phyloP scores from a whole-genome alignment of 805 yeast genomes.

The Phaffomyces antillensis region DNA sequence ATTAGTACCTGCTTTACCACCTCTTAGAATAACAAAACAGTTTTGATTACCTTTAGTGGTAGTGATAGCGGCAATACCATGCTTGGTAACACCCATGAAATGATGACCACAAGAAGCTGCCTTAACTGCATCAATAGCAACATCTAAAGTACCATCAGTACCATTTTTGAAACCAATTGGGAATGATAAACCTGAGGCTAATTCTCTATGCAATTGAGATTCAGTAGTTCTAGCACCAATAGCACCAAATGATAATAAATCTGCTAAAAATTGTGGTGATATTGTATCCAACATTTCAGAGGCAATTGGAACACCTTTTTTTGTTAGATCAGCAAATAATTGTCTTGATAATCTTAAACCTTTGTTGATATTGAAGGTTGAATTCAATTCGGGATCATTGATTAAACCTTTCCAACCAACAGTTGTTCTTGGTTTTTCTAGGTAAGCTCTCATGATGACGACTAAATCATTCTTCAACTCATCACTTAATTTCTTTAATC shows the following conservation, averaged over 20 bases:
- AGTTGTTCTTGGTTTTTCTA: constrained; percentile 97
- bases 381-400: constrained; percentile 93
- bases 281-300: constrained; percentile 98
- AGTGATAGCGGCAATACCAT: constrained; percentile 94
- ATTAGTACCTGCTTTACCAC: constrained; percentile 92
- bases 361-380: constrained; percentile 89
- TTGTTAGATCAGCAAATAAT: constrained; percentile 75
- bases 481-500: constrained; percentile 58
- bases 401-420: constrained; percentile 99
- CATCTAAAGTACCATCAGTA: constrained; percentile 90
- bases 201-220: constrained; percentile 95
- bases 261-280: constrained; percentile 92
- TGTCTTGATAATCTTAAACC: constrained; percentile 85
- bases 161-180: constrained; percentile 98
- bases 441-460: constrained; percentile 93
- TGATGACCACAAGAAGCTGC: constrained; percentile 92
- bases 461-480: constrained; percentile 72
- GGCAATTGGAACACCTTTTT: constrained; percentile 82
- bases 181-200: constrained; percentile 97
- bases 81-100: constrained; percentile 95
- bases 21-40: constrained; percentile 91
- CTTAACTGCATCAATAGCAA: constrained; percentile 89
- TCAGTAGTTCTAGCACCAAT: constrained; percentile 99
- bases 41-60: constrained; percentile 93
- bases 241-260: constrained; percentile 89